Base-by-base conservation (phyloP, 768 basidiomycete species). In the Daedaleopsis nitida region DNA sequence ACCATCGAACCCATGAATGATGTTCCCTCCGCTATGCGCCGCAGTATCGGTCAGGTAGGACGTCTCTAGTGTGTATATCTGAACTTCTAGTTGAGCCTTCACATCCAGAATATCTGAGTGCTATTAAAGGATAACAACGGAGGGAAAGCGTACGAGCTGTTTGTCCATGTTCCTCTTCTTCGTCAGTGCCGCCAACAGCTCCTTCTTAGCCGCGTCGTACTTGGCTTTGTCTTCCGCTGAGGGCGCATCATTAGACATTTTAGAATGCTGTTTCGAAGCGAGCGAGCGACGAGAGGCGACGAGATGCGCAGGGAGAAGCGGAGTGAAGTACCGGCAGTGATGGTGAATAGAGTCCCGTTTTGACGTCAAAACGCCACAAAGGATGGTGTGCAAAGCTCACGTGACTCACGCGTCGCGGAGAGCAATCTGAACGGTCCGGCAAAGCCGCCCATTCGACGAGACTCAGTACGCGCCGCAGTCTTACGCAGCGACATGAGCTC, bases 1-100 rank as follows among this genome's bases (percentile, higher is more conserved):
- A 44, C 87, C 86, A 57, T 94, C 92, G 65, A 94, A 94, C 5
- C 92, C 92, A 67, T 88, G 88, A 39, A 94, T 88, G 55, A 94
- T 93, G 66, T 94, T 94, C 34, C 92, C 92, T 17, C 92, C 91
- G 66, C 85, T 87, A 62, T 89, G 87, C 0, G 79, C 78, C 1
- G 87, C 84, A 0, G 92, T 93, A 55, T 94, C 92, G 8, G 85
- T 83, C 38, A 94, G 78, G 73, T 94, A 94, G 4, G 81, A 75
- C 10, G 83, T 84, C 72, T 94, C 92, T 27, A 91, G 79, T 62
- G 84, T 86, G 75, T 90, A 90, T 66, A 94, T 89, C 67, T 90
- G 85, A 32, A 85, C 78, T 75, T 94, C 92, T 59, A 90, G 79
- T 66, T 87, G 82, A 21, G 90, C 89, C 92, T 94, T 62, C 51